Evolutionary conservation across 1,284 basidiomycete genomes (phyloP).

Genomic region (Earliella scabrosa): DNA sequence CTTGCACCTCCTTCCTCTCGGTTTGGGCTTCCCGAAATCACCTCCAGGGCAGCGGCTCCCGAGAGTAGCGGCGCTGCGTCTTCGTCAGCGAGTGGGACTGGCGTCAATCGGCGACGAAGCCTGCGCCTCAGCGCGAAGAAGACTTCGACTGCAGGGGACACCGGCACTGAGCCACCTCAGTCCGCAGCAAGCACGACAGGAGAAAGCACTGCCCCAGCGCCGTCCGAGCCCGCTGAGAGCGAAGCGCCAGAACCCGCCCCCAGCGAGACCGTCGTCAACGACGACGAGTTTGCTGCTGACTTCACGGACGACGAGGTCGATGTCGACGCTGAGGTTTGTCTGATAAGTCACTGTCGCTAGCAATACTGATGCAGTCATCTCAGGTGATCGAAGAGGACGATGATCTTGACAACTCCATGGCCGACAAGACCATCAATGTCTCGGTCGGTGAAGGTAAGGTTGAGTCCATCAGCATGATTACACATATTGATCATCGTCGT

Average conservation of each 20-base stretch:
- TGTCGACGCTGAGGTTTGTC: conserved; percentile 55
- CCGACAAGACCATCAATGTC: conserved; percentile 87
- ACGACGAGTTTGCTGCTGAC: conserved; percentile 70
- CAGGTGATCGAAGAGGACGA: conserved; percentile 77
- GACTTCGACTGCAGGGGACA: conserved; percentile 30
- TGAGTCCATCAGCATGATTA: neutral
- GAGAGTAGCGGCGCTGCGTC: conserved; percentile 38
- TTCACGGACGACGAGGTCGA: conserved; percentile 84
- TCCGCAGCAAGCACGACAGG: conserved; percentile 18
- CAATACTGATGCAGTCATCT: neutral
- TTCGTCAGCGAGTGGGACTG: conserved; percentile 38
- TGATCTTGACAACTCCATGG: conserved; percentile 65
- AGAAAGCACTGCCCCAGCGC: conserved; percentile 30
- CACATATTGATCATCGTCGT: conserved; percentile 8
- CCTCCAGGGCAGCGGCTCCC: conserved; percentile 32
- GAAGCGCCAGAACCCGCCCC: conserved; percentile 40
- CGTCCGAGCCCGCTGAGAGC: conserved; percentile 34
- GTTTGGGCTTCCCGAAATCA: conserved; percentile 34
- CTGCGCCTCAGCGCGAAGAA: conserved; percentile 82
- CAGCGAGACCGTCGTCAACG: conserved; percentile 58
- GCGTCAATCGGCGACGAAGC: conserved; percentile 72
- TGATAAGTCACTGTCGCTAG: neutral
- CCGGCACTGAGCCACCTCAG: conserved; percentile 22
- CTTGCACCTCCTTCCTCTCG: conserved; percentile 50
- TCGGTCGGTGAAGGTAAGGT: conserved; percentile 77